Evolutionary conservation across 768 basidiomycete genomes (phyloP).

Genomic region (Naganishia vishniacii): DNA sequence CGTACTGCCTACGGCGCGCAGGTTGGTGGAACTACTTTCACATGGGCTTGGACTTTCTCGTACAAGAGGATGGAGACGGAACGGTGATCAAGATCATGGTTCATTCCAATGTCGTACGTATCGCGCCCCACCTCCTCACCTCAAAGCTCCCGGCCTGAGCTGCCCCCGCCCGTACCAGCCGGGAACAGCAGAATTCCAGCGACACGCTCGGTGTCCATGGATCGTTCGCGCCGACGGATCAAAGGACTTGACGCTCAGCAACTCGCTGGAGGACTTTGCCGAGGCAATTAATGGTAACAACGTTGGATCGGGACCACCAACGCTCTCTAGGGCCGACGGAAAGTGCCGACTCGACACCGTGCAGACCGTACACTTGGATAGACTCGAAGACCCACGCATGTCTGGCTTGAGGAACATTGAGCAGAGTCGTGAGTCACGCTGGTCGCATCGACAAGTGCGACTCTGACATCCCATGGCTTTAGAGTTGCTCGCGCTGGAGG

Average conservation of each 20-base stretch:
- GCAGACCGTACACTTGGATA: slow-evolving; percentile 46
- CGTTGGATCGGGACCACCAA: background rate
- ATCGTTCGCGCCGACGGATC: slow-evolving; percentile 53
- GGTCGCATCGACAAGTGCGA: slow-evolving; percentile 54
- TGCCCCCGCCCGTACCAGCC: slow-evolving; percentile 54
- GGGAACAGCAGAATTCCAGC: slow-evolving; percentile 80
- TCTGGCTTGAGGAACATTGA: slow-evolving; percentile 38
- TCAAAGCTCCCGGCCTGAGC: background rate
- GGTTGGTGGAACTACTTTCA: slow-evolving; percentile 70
- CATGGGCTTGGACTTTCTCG: slow-evolving; percentile 78
- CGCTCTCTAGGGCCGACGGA: background rate
- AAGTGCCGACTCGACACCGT: no score
- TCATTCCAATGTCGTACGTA: slow-evolving; percentile 76
- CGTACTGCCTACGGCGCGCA: background rate
- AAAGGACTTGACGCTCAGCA: slow-evolving; percentile 48
- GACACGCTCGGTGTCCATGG: slow-evolving; percentile 89
- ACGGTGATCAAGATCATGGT: slow-evolving; percentile 75
- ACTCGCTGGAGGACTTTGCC: slow-evolving; percentile 57
- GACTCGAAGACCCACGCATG: slow-evolving; percentile 40
- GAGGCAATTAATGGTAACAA: background rate
- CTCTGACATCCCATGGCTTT: slow-evolving; percentile 9
- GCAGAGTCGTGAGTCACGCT: slow-evolving; percentile 47
- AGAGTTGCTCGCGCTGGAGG: slow-evolving; percentile 67
- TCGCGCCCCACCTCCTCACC: background rate
- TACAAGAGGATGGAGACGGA: slow-evolving; percentile 60